These are phyloP conservation scores for Pythium insidiosum DNA, from an alignment of 352 stramenopile species.

Conservation along the genomic window DNA sequence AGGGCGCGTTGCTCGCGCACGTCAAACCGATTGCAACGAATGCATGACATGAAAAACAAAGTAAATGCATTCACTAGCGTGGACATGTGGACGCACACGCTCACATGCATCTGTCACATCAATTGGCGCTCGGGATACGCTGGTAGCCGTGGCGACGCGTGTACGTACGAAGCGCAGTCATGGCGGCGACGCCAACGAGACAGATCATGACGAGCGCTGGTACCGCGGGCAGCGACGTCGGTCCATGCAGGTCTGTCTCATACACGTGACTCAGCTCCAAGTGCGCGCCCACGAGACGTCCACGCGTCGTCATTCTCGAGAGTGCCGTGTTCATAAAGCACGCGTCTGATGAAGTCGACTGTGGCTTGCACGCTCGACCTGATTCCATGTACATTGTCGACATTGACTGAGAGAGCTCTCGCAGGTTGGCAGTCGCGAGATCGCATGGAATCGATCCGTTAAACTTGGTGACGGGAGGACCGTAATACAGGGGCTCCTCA, in stretches of 20 bases:
- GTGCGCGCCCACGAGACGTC: neutral
- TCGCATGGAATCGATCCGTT: too few species aligned
- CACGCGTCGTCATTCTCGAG: constrained; percentile 2
- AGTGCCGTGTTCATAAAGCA: constrained; percentile 14
- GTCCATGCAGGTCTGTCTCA: constrained; percentile 4
- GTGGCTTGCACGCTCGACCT: neutral
- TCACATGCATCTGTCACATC: neutral
- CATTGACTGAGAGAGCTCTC: constrained; percentile 2
- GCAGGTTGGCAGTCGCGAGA: neutral
- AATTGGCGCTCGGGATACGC: neutral
- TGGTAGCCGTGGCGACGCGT: constrained; percentile 6
- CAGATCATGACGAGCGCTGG: constrained; percentile 1
- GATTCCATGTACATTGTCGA: constrained; percentile 9
- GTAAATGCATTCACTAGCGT: too few species aligned
- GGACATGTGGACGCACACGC: neutral
- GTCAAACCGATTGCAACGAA: neutral
- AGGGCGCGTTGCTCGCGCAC: constrained; percentile 2
- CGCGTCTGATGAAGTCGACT: constrained; percentile 1
- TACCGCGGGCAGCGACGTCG: neutral
- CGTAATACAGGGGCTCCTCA: too few species aligned
- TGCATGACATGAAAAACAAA: neutral
- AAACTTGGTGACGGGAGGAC: too few species aligned
- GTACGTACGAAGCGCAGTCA: constrained; percentile 2
- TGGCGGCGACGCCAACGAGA: neutral
- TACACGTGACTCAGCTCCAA: constrained; percentile 4